Conservation (phyloP, 257 asterid genomes). For the Nicotiana obtusifolia region DNA sequence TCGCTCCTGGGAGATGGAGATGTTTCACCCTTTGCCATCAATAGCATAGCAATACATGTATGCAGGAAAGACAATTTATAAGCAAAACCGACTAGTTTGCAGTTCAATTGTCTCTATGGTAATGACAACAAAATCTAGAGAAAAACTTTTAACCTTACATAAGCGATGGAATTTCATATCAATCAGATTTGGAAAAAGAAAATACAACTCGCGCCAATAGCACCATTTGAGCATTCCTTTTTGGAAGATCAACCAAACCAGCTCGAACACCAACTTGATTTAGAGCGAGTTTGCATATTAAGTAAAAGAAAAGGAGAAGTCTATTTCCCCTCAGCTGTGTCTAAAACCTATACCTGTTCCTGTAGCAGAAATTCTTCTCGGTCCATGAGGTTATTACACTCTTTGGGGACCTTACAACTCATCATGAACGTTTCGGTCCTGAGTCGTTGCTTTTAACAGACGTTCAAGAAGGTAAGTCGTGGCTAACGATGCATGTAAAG, state of each 20-base stretch:
- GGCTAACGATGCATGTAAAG: slow-evolving; percentile 62
- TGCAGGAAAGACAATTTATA: background rate
- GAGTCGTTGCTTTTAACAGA: slow-evolving; percentile 14
- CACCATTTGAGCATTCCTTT: background rate
- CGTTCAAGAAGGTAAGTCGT: slow-evolving; percentile 32
- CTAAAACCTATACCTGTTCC: background rate
- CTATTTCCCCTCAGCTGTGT: background rate
- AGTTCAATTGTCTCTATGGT: background rate
- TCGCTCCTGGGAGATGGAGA: too few relatives aligned
- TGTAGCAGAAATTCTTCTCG: background rate
- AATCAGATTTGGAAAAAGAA: background rate
- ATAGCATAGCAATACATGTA: background rate
- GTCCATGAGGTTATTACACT: background rate
- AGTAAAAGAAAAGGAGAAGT: background rate
- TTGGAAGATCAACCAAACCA: background rate
- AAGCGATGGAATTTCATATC: background rate
- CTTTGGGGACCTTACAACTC: slow-evolving; percentile 27
- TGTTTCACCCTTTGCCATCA: background rate
- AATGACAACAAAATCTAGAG: background rate
- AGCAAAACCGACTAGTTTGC: background rate
- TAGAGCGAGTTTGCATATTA: background rate
- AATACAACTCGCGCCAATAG: background rate
- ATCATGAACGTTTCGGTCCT: slow-evolving; percentile 24
- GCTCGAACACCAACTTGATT: background rate
- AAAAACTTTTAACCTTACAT: background rate